phyloP scores from a whole-genome alignment of 2,329 filamentous ascomycete genomes.

The Penicillium carneum region DNA sequence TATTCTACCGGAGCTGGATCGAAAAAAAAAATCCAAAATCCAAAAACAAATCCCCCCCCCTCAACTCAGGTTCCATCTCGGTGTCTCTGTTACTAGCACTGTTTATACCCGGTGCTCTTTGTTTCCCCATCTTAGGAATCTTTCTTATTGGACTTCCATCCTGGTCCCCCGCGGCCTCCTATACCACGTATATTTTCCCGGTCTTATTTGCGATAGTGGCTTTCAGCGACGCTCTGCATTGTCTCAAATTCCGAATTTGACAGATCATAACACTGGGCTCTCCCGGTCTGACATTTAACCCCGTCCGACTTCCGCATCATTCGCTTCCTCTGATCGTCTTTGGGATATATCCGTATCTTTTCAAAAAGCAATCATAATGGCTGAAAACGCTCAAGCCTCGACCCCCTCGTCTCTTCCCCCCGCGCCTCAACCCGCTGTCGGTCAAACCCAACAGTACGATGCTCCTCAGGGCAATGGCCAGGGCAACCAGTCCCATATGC shows the following conservation, averaged over 20 bases:
- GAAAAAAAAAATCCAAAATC: not conserved
- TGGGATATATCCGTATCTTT: slow-evolving; percentile 31
- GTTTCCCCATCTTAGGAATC: slow-evolving; percentile 17
- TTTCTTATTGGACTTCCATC: slow-evolving; percentile 15
- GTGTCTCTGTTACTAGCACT: slow-evolving; percentile 19
- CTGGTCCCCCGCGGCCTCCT: slow-evolving; percentile 19
- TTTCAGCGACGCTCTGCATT: slow-evolving; percentile 39
- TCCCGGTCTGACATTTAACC: slow-evolving; percentile 20
- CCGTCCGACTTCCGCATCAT: slow-evolving; percentile 32
- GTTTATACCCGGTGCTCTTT: slow-evolving; percentile 23
- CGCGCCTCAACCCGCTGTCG: slow-evolving; percentile 71
- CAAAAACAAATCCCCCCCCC: not conserved
- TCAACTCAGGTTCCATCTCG: not conserved
- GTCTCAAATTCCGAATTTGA: slow-evolving; percentile 29
- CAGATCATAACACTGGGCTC: slow-evolving; percentile 11
- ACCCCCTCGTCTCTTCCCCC: slow-evolving; percentile 71
- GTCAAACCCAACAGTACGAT: slow-evolving; percentile 71
- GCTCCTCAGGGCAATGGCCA: slow-evolving; percentile 73
- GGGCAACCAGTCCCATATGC: slow-evolving; percentile 77
- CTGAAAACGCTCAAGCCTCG: slow-evolving; percentile 73
- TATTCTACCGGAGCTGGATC: slow-evolving; percentile 6
- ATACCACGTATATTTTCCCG: slow-evolving; percentile 20
- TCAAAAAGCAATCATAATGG: slow-evolving; percentile 65
- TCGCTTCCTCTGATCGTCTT: slow-evolving; percentile 32
- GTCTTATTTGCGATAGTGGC: slow-evolving; percentile 30